phyloP scores from a whole-genome alignment of 1,284 basidiomycete species.

The Somion occarium region DNA sequence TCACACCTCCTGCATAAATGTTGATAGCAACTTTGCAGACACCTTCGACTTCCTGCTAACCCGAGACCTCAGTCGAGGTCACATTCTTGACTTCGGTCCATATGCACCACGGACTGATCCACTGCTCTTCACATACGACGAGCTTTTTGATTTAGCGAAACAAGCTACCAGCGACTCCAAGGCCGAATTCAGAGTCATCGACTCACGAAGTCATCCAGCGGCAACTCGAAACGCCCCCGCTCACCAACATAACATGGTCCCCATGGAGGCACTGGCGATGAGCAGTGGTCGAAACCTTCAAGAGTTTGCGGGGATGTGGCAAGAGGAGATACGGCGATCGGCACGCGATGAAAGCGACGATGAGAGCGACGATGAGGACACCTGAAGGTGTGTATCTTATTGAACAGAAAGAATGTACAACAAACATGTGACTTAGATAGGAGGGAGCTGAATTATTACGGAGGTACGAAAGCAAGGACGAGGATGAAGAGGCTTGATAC shows the following conservation, averaged over 20 bases:
- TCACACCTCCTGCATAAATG: not conserved
- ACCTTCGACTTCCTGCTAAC: conserved; percentile 86
- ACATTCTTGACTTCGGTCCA: conserved; percentile 90
- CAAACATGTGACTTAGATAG: not conserved
- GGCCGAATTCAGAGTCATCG: conserved; percentile 66
- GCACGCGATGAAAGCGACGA: conserved; percentile 21
- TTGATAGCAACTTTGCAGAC: conserved; percentile 43
- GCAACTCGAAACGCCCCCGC: conserved; percentile 64
- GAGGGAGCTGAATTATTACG: not conserved
- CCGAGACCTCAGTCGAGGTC: conserved; percentile 67
- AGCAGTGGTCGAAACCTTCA: conserved; percentile 69
- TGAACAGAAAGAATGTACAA: not conserved
- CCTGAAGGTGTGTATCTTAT: not conserved
- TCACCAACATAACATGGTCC: conserved; percentile 89
- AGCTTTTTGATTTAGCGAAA: conserved; percentile 49
- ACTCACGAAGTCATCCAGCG: conserved; percentile 65
- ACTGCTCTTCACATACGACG: conserved; percentile 81
- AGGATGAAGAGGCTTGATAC: not conserved
- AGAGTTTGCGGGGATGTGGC: conserved; percentile 71
- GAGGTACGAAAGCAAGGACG: not conserved
- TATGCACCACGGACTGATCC: conserved; percentile 84
- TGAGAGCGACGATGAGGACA: conserved; percentile 4
- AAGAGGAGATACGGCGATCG: conserved; percentile 48
- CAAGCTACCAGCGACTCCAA: conserved; percentile 7
- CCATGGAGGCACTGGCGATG: conserved; percentile 79